These are phyloP conservation scores for Gossypium herbaceum DNA, from an alignment of 345 rosid genomes.

Conservation along the genomic window DNA sequence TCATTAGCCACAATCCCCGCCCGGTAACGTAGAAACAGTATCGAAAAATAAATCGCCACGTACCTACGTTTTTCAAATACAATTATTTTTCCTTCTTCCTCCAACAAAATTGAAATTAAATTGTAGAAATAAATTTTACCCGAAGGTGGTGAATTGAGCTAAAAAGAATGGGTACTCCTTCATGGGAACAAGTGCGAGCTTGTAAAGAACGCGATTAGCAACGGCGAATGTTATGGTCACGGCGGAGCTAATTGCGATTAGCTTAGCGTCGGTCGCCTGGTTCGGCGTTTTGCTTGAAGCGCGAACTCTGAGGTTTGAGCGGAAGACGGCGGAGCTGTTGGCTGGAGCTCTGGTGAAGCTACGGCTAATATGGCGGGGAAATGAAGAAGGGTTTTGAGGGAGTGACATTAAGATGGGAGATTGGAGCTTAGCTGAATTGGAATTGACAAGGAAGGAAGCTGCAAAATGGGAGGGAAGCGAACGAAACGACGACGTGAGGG, in stretches of 20 bases:
- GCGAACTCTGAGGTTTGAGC: conserved; percentile 23
- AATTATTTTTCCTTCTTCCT: not conserved
- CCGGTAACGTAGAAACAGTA: conserved; percentile 49
- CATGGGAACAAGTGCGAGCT: conserved; percentile 94
- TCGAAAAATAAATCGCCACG: conserved; percentile 63
- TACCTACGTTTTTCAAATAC: conserved; percentile 38
- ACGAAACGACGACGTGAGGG: conserved; percentile 16
- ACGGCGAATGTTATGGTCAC: conserved; percentile 49
- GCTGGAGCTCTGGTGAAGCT: not conserved
- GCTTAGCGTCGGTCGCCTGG: conserved; percentile 19
- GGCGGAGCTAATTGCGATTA: conserved; percentile 40
- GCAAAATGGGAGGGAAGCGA: not conserved
- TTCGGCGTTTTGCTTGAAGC: conserved; percentile 24
- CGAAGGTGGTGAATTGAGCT: conserved; percentile 83
- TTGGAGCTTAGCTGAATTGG: not conserved
- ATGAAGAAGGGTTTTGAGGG: conserved; percentile 6
- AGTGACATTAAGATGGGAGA: conserved; percentile 12
- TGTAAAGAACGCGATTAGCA: conserved; percentile 87
- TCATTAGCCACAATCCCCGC: conserved; percentile 66
- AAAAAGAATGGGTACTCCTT: conserved; percentile 78
- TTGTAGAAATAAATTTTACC: conserved; percentile 32
- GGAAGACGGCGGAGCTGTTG: not conserved
- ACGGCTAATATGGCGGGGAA: conserved; percentile 10
- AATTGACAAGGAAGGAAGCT: not conserved
- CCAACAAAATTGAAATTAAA: not conserved